Base-by-base conservation (phyloP, 306 rosid genomes). In the Pyrus pyrifolia region DNA sequence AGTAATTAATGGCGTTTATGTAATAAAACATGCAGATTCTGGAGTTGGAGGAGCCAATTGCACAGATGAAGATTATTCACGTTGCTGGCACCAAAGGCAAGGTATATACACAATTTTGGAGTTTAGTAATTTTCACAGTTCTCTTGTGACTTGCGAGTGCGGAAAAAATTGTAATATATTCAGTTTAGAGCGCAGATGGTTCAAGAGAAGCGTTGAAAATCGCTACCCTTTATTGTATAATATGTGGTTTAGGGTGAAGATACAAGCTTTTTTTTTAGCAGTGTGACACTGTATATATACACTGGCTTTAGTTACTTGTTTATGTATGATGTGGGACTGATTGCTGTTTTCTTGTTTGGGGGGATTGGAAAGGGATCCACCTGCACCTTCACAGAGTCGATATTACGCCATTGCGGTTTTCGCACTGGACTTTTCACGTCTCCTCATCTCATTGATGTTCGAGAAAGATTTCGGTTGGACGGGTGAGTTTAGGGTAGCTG, bases 51-150 rank as follows among this genome's bases (percentile, higher is more conserved):
- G 97, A 92, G 85, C 73, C 91, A 15, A 87, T 92, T 82, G 86
- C 90, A 2, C 67, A 83, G 74, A 79, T 95, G 97, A 95, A 95
- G 93, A 70, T 95, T 72, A 90, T 95, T 74, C 98, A 95, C 78
- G 97, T 92, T 55, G 98, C 98, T 82, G 98, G 98, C 23, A 95
- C 97, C 78, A 95, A 95, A 84, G 97, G 98, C 68, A 95, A 95
- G 98, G 98, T 95, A 87, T 95, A 87, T 64, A 57, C 60, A 21
- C 27, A 11, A 57, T 21, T 57, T 57, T n/a, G 9, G 1, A 33
- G 1, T 33, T 35, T 7, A 35, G 40, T 38, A 38, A 38, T 38
- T 7, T 38, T 38, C 10, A 38, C 42, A 38, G 10, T 0, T 0
- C 42, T 38, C 42, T 7, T 38, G 42, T 7, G 42, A 38, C 8